A percentile compares a stretch with the other conserved stretches of the same genome.
phyloP scores from a whole-genome alignment of 2,329 filamentous ascomycete genomes.

The Plectosphaerella cucumerina region DNA sequence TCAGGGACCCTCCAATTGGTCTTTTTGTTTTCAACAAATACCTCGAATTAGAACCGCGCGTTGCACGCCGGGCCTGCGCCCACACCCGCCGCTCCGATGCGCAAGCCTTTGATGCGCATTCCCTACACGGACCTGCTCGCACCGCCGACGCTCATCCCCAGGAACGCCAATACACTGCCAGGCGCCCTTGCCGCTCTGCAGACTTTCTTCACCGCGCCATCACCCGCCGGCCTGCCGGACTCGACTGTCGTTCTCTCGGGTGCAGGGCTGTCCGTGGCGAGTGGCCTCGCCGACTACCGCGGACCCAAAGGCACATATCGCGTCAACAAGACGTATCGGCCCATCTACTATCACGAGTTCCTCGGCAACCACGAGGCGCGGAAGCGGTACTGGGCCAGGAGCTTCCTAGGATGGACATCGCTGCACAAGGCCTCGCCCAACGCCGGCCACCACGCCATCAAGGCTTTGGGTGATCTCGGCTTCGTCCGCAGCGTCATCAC shows the following conservation, averaged over 20 bases:
- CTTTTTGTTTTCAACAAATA: neutral
- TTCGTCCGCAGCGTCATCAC: constrained; percentile 76
- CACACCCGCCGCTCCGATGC: constrained; percentile 38
- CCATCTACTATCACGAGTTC: constrained; percentile 93
- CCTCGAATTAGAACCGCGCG: no score
- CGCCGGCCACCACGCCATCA: constrained; percentile 74
- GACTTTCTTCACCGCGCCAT: constrained; percentile 66
- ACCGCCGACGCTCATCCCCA: constrained; percentile 69
- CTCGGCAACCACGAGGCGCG: constrained; percentile 73
- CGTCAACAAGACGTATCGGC: constrained; percentile 82
- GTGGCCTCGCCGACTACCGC: constrained; percentile 88
- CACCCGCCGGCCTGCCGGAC: constrained; percentile 42
- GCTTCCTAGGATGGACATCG: constrained; percentile 88
- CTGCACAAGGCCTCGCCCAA: constrained; percentile 79
- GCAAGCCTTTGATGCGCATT: constrained; percentile 76
- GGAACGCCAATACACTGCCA: constrained; percentile 61
- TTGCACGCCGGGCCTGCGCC: neutral
- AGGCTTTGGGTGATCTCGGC: constrained; percentile 86
- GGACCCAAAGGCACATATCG: constrained; percentile 89
- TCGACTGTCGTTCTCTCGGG: constrained; percentile 61
- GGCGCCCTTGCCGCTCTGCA: constrained; percentile 75
- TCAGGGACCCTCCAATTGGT: neutral
- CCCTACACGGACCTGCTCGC: constrained; percentile 85
- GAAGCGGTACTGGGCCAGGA: constrained; percentile 93
- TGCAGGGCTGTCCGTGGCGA: constrained; percentile 89